These are phyloP conservation scores for Mytilinidion resinicola DNA, from an alignment of 495 filamentous ascomycete species.

Conservation along the genomic window DNA sequence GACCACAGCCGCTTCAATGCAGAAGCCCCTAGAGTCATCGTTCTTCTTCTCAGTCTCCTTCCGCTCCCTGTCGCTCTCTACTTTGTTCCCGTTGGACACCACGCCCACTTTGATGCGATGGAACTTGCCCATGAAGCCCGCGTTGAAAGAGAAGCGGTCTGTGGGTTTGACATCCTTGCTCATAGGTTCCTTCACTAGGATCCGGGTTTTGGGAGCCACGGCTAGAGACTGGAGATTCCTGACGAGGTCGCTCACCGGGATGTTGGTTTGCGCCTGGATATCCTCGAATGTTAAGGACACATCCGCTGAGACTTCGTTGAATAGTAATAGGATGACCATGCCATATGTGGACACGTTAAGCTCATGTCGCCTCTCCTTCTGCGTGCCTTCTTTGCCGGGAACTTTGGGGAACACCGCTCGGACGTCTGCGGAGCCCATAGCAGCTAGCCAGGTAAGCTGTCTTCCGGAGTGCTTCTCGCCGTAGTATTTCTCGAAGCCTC, in stretches of 20 bases:
- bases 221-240: constrained; percentile 80
- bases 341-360: constrained; percentile 88
- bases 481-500: constrained; percentile 88
- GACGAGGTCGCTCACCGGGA: constrained; percentile 69
- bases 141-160: constrained; percentile 81
- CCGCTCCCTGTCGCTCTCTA: constrained; percentile 77
- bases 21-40: constrained; percentile 65
- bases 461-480: constrained; percentile 79
- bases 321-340: constrained; percentile 83
- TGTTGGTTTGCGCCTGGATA: constrained; percentile 74
- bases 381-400: constrained; percentile 53
- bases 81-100: constrained; percentile 62
- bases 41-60: constrained; percentile 84
- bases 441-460: constrained; percentile 75
- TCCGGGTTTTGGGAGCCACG: constrained; percentile 74
- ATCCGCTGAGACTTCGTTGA: constrained; percentile 67
- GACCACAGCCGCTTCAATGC: constrained; percentile 86
- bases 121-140: constrained; percentile 71
- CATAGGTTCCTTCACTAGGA: constrained; percentile 78
- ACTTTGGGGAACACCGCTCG: constrained; percentile 68
- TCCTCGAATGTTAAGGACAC: constrained; percentile 72
- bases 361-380: constrained; percentile 77
- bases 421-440: constrained; percentile 82
- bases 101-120: constrained; percentile 83
- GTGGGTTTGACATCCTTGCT: constrained; percentile 72